These are phyloP conservation scores for Stylonectria norvegica DNA, from an alignment of 2,329 filamentous ascomycete genomes.

Conservation along the genomic window DNA sequence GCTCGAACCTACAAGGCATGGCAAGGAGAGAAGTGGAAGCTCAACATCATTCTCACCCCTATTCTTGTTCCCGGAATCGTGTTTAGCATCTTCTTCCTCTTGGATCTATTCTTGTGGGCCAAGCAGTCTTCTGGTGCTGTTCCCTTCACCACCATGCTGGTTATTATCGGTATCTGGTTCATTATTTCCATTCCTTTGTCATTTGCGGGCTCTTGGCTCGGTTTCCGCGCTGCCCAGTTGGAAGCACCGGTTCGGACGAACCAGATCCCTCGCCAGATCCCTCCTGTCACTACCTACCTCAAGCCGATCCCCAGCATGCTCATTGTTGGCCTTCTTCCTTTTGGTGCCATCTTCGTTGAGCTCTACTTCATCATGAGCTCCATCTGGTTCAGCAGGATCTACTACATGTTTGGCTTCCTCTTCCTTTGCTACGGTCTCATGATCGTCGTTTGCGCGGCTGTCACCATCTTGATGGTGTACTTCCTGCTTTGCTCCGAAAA, in stretches of 20 bases:
- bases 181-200: constrained; percentile 91
- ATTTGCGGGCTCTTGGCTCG: constrained; percentile 86
- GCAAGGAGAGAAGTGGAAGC: constrained; percentile 88
- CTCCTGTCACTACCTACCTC: constrained; percentile 77
- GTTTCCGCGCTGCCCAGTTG: constrained; percentile 71
- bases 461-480: constrained; percentile 92
- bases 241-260: constrained; percentile 88
- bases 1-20: constrained; percentile 93
- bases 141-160: constrained; percentile 94
- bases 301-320: constrained; percentile 86
- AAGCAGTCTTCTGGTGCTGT: constrained; percentile 90
- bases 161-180: constrained; percentile 93
- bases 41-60: constrained; percentile 86
- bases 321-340: constrained; percentile 86
- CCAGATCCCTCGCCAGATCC: constrained; percentile 96
- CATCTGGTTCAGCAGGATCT: constrained; percentile 97
- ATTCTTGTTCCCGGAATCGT: constrained; percentile 81
- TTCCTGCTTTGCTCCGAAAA: constrained; percentile 95
- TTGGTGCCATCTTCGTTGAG: constrained; percentile 96
- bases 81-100: constrained; percentile 84
- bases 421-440: constrained; percentile 97
- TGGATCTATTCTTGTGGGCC: constrained; percentile 95
- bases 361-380: constrained; percentile 99
- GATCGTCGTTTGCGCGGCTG: constrained; percentile 90
- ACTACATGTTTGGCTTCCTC: constrained; percentile 99